Conservation (phyloP, 2,329 filamentous ascomycete genomes). For the Colletotrichum sp. region DNA sequence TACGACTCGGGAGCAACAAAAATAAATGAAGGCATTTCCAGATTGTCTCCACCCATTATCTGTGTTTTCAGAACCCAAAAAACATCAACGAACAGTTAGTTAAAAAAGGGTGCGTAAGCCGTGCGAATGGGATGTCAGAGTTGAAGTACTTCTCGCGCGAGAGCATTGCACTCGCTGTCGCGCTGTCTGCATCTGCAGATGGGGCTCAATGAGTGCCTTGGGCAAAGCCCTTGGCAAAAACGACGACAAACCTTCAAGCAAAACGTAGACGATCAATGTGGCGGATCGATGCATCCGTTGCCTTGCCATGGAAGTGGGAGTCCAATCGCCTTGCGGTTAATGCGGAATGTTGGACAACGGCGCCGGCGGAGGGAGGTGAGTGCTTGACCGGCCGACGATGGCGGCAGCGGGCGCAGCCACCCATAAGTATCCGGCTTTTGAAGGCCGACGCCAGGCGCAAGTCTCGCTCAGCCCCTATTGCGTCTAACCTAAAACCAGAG, state of each 20-base stretch:
- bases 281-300: neutral
- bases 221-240: neutral
- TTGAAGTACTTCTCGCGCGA: neutral
- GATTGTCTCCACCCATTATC: neutral
- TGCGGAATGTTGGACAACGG: constrained; percentile 29
- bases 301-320: neutral
- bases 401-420: neutral
- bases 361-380: neutral
- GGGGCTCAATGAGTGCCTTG: neutral
- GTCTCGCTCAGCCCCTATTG: neutral
- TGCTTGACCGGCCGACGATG: neutral
- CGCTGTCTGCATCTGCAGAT: neutral
- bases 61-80: neutral
- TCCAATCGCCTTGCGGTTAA: constrained; percentile 31
- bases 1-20: neutral
- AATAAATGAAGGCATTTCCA: neutral
- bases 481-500: neutral
- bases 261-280: neutral
- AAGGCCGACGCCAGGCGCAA: neutral
- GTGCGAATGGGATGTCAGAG: neutral
- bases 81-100: neutral
- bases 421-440: neutral
- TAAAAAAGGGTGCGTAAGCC: neutral
- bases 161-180: neutral
- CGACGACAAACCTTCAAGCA: neutral